These are phyloP conservation scores for Tilletiaria anomala DNA, from an alignment of 1,284 basidiomycete species.

Conservation along the genomic window DNA sequence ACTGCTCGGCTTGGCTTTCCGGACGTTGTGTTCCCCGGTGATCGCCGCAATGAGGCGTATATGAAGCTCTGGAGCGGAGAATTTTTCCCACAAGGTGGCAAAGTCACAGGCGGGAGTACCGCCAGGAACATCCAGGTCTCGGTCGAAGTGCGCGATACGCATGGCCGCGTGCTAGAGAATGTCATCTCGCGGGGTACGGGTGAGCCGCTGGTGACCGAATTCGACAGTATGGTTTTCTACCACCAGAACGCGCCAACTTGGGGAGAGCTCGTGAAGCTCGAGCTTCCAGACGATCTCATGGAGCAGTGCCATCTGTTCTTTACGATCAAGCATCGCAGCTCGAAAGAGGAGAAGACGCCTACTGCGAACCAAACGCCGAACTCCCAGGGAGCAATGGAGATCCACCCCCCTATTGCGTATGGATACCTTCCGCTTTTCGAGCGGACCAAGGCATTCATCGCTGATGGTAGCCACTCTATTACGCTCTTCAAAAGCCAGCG, in stretches of 20 bases:
- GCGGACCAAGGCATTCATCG: conserved; percentile 62
- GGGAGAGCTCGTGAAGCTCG: conserved; percentile 81
- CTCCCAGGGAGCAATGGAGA: no score
- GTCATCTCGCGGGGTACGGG: conserved; percentile 72
- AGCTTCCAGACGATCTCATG: conserved; percentile 54
- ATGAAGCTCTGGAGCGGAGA: conserved; percentile 47
- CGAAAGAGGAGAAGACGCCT: conserved; percentile 32
- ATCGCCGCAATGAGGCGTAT: conserved; percentile 83
- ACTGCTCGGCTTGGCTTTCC: conserved; percentile 87
- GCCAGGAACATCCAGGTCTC: conserved; percentile 67
- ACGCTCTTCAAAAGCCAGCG: conserved; percentile 27
- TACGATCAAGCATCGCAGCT: conserved; percentile 68
- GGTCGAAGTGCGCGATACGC: conserved; percentile 65
- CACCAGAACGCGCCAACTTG: conserved; percentile 54
- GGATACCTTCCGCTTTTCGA: conserved; percentile 78
- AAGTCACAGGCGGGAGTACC: conserved; percentile 19
- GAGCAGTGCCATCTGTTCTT: conserved; percentile 84
- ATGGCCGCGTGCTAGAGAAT: conserved; percentile 59
- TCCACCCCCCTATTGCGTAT: conserved; percentile 90
- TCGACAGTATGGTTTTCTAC: conserved; percentile 62
- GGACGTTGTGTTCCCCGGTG: conserved; percentile 86
- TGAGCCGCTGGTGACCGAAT: conserved; percentile 62
- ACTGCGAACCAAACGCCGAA: neutral
- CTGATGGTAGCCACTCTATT: conserved; percentile 77
- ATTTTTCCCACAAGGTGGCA: conserved; percentile 23